Evolutionary conservation across 2,329 filamentous ascomycete species (phyloP).

Genomic region (Pyricularia sp.): DNA sequence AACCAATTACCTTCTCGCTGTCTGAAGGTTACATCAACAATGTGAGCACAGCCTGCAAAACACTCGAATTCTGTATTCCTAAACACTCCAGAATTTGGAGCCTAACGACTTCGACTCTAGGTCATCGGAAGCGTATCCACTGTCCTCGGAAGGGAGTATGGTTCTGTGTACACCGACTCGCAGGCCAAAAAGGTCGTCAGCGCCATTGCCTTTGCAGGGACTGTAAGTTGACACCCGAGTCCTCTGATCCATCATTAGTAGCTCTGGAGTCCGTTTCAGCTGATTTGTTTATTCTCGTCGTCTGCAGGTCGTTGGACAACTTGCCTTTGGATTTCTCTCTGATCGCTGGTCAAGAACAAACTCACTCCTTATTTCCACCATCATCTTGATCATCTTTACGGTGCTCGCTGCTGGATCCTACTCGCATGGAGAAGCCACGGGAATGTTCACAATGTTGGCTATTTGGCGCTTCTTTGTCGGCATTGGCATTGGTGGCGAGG

Average conservation of each 20-base stretch:
- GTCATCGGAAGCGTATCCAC: slow-evolving; percentile 84
- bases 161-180: slow-evolving; percentile 52
- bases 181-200: slow-evolving; percentile 60
- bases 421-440: slow-evolving; percentile 51
- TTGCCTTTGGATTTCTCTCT: slow-evolving; percentile 66
- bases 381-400: slow-evolving; percentile 77
- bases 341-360: slow-evolving; percentile 79
- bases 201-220: slow-evolving; percentile 77
- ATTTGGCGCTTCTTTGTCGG: slow-evolving; percentile 77
- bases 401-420: slow-evolving; percentile 68
- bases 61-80: neutral
- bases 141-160: slow-evolving; percentile 57
- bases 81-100: neutral
- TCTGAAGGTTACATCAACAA: slow-evolving; percentile 66
- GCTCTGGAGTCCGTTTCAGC: slow-evolving; percentile 7
- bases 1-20: neutral
- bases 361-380: slow-evolving; percentile 65
- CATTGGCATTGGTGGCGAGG: slow-evolving; percentile 59
- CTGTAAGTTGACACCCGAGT: slow-evolving; percentile 16
- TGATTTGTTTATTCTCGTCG: neutral
- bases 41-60: slow-evolving; percentile 29
- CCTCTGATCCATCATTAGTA: neutral
- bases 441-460: slow-evolving; percentile 62
- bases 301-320: slow-evolving; percentile 54
- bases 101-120: slow-evolving; percentile 22